Evolutionary conservation across 2,329 filamentous ascomycete genomes (phyloP), one percentile per base, ranked within the genome.

Genomic region (Trichoderma polysporum): DNA sequence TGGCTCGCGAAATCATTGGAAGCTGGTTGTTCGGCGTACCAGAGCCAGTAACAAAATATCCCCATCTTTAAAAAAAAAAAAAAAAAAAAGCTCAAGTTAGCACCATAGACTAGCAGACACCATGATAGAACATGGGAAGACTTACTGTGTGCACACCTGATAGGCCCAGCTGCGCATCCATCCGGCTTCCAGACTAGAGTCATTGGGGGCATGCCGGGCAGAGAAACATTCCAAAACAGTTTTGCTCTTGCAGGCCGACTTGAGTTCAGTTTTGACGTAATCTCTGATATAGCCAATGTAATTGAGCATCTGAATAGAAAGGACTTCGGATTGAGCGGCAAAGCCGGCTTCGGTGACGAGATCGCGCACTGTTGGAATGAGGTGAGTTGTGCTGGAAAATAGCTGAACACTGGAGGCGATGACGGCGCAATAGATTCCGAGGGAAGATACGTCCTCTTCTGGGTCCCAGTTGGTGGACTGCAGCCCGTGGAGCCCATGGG

Each of bases 41-140:
- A 4, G 87, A 89, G 56, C 92, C 92, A 0, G 90, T 92, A 70
- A 90, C 86, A 58, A 94, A 86, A 78, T 87, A 95, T 10, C 92
- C 92, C 91, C 91, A 95, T 83, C 87, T 85, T n/a, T n/a, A n/a
- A n/a, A n/a, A n/a, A n/a, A 15, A 54, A 13, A 33, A 35, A 35
- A 12, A 9, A 15, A 52, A 13, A 37, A 52, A 17, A 3, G 27
- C 9, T 5, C 5, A 25, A 22, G 27, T 63, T 5, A 63, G 60
- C 22, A 39, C 25, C 25, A 35, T 19, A n/a, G 2, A n/a, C 29
- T 17, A 5, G 2, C 35, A 13, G 27, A 52, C 10, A 1, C 3
- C 1, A 33, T 17, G 12, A 22, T 22, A 15, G 3, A 1, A 4
- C 33, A n/a, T 12, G 25, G 27, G 3, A 2, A 41, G 22, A 75